A percentile compares a stretch with the other conserved stretches of the same genome.
Evolutionary conservation across 2,329 filamentous ascomycete genomes (phyloP).

Genomic region (Septoria petroselini): DNA sequence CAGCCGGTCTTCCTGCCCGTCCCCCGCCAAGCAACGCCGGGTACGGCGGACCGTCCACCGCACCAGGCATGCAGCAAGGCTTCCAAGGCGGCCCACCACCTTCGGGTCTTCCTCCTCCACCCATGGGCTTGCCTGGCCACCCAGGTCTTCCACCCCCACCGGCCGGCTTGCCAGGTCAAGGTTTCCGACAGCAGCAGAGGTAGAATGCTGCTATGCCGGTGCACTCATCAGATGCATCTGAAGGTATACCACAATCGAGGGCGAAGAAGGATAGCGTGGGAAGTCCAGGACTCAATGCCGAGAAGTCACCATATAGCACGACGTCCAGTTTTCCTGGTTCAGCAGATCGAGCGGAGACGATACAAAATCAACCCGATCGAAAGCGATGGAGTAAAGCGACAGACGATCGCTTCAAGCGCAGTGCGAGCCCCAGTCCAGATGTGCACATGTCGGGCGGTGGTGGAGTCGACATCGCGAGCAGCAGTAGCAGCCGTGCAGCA

Average conservation of each 20-base stretch:
- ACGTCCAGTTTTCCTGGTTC: background rate
- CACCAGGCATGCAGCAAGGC: constrained; percentile 37
- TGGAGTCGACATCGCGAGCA: too few relatives aligned
- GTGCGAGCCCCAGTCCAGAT: background rate
- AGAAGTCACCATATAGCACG: background rate
- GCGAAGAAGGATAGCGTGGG: constrained; percentile 4
- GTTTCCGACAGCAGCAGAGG: constrained; percentile 14
- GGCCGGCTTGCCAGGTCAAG: constrained; percentile 43
- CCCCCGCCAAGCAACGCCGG: constrained; percentile 67
- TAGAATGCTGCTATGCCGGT: constrained; percentile 7
- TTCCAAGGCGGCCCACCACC: constrained; percentile 41
- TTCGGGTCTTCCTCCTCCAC: constrained; percentile 45
- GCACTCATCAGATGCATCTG: background rate
- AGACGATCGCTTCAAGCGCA: background rate
- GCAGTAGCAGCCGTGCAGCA: too few relatives aligned
- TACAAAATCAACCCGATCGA: background rate
- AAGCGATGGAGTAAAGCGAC: background rate
- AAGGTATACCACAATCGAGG: background rate
- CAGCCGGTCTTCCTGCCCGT: constrained; percentile 61
- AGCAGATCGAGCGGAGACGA: background rate
- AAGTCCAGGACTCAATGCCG: background rate
- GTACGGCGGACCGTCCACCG: constrained; percentile 63
- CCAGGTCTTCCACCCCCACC: constrained; percentile 47
- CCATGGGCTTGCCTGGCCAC: constrained; percentile 15
- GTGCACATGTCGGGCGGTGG: background rate